Evolutionary conservation across 345 rosid species (phyloP), one percentile per base, ranked within the genome.

Genomic region (Odontarrhena argentea): DNA sequence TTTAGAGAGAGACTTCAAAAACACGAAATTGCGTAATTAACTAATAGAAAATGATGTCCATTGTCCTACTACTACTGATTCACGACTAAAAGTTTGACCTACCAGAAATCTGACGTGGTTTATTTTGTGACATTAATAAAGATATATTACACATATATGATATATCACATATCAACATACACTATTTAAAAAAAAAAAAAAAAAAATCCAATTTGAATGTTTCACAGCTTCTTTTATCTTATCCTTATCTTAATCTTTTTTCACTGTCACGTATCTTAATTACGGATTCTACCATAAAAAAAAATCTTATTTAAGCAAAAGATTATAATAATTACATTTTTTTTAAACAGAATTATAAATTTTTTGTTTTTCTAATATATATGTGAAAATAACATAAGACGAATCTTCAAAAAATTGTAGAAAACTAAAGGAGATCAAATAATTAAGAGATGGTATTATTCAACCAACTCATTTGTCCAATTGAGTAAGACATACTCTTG

Each of bases 61-160:
- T 18, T 18, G 22, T 18, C 22, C 22, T 18, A 55, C 70, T 64
- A 30, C 71, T 45, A 46, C 6, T 1, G 32, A 46, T 34, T 65
- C 60, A 65, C 76, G 73, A 12, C 56, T 52, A 65, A 34, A 65
- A 34, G 60, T 57, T 50, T 58, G 65, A 72, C 60, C 70, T 55
- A 71, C 63, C 44, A 7, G 1, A 10, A 25, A 54, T 71, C 69
- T 63, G 44, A 55, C 50, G 51, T 71, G 45, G 50, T 24, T 57
- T 32, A 4, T 5, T 18, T 15, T 10, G 9, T 24, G 0, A 3
- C 6, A 48, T 47, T 37, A 32, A 1, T 18, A 18, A 18, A 18
- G 22, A 18, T 18, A 18, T 18, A 18, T 1, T 18, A 18, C 22
- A 18, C 22, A 18, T 18, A 18, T 18, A 18, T 18, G 22, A 18